Evolutionary conservation across 164 flowering plant genomes (phyloP).

Genomic region (Nelumbo lutea): DNA sequence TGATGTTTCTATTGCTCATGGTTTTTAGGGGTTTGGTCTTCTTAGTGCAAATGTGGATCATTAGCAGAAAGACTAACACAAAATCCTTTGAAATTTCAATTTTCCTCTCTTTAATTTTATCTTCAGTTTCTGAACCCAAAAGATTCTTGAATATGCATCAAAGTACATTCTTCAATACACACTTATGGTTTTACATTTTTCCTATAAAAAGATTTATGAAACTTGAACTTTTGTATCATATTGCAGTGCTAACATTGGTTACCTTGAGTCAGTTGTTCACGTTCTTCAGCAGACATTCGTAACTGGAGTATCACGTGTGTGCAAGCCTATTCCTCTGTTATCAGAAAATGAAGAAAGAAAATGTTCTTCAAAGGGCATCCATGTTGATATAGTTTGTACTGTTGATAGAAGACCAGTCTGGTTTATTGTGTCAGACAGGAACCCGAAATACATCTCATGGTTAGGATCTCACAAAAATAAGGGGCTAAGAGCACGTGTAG

Average conservation of each 20-base stretch:
- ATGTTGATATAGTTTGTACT: slow-evolving; percentile 77
- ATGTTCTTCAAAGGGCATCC: slow-evolving; percentile 25
- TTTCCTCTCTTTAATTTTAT: no score
- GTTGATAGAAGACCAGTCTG: slow-evolving; percentile 60
- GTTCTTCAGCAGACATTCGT: slow-evolving; percentile 61
- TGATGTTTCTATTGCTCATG: not conserved
- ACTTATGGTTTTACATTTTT: no score
- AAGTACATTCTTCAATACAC: not conserved
- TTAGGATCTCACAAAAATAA: slow-evolving; percentile 29
- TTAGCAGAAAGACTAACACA: not conserved
- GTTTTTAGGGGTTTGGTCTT: not conserved
- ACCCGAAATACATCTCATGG: slow-evolving; percentile 72
- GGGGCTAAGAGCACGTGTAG: slow-evolving; percentile 46
- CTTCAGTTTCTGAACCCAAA: no score
- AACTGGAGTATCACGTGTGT: slow-evolving; percentile 74
- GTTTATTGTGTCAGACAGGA: slow-evolving; percentile 85
- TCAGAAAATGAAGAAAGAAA: slow-evolving; percentile 6
- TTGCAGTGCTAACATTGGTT: slow-evolving; percentile 68
- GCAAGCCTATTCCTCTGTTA: slow-evolving; percentile 56
- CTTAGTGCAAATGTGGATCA: not conserved
- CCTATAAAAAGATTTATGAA: not conserved
- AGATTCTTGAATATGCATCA: not conserved
- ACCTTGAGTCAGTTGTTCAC: slow-evolving; percentile 70
- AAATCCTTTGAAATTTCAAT: not conserved
- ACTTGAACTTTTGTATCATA: not conserved